phyloP scores from a whole-genome alignment of 495 filamentous ascomycete species.

The Talaromyces ruber region DNA sequence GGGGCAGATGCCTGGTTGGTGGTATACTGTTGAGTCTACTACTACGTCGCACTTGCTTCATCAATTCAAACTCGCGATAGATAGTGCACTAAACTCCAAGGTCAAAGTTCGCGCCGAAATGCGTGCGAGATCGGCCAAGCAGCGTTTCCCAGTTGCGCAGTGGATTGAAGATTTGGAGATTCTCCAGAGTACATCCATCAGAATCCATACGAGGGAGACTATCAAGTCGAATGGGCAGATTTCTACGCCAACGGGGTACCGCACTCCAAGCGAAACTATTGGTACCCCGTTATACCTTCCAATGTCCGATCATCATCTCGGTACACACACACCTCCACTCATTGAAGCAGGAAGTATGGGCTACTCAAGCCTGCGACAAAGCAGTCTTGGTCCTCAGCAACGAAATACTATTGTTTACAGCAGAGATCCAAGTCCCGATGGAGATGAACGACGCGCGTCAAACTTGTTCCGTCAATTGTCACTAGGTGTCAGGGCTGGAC shows the following conservation, averaged over 20 bases:
- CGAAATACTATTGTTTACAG: slow-evolving; percentile 41
- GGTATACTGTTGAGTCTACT: slow-evolving; percentile 62
- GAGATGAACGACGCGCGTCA: slow-evolving; percentile 24
- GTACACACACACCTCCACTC: slow-evolving; percentile 29
- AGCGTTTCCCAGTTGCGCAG: slow-evolving; percentile 67
- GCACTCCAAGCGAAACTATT: slow-evolving; percentile 31
- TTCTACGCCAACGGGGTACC: slow-evolving; percentile 25
- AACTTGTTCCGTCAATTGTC: slow-evolving; percentile 29
- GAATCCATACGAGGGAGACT: slow-evolving; percentile 32
- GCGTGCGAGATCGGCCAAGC: slow-evolving; percentile 67
- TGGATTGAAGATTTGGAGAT: slow-evolving; percentile 58
- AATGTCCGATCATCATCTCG: slow-evolving; percentile 35
- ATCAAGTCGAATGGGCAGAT: slow-evolving; percentile 25
- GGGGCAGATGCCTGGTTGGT: slow-evolving; percentile 74
- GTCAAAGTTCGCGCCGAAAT: slow-evolving; percentile 51
- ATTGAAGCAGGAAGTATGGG: slow-evolving; percentile 33
- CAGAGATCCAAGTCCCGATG: slow-evolving; percentile 30
- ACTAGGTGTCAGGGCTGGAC: slow-evolving; percentile 29
- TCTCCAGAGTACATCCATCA: slow-evolving; percentile 49
- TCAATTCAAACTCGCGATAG: slow-evolving; percentile 64
- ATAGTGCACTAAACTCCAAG: slow-evolving; percentile 56
- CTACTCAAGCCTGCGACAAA: slow-evolving; percentile 36
- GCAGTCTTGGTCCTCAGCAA: slow-evolving; percentile 38
- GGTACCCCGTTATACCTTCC: slow-evolving; percentile 24
- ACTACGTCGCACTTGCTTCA: slow-evolving; percentile 61